Evolutionary conservation across 2,329 filamentous ascomycete species (phyloP).

Genomic region (Pseudogymnoascus verrucosus): DNA sequence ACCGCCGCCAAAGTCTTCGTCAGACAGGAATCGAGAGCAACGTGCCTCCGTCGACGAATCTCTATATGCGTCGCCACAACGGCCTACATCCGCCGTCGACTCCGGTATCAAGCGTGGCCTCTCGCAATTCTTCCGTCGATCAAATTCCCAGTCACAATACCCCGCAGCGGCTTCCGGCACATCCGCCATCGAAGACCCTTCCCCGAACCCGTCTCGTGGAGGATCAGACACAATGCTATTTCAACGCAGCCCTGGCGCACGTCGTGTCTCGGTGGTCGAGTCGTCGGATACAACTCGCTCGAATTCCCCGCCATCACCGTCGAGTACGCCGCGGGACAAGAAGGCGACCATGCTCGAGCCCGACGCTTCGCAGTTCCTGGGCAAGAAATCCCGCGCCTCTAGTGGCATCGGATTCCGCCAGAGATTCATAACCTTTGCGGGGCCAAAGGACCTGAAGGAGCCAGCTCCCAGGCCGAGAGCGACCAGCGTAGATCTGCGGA

Average conservation of each 20-base stretch:
- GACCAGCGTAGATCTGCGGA: constrained; percentile 23
- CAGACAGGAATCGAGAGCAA: neutral
- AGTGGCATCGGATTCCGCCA: constrained; percentile 23
- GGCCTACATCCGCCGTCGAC: neutral
- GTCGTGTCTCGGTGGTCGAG: constrained; percentile 40
- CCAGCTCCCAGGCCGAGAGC: constrained; percentile 16
- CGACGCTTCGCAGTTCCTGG: constrained; percentile 29
- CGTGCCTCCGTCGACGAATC: neutral
- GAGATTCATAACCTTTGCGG: constrained; percentile 17
- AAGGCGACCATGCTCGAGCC: constrained; percentile 15
- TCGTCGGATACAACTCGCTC: constrained; percentile 40
- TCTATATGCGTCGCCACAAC: neutral
- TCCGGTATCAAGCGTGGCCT: constrained; percentile 5
- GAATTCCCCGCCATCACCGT: constrained; percentile 44
- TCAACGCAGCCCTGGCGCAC: constrained; percentile 24
- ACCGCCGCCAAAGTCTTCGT: constrained; percentile 16
- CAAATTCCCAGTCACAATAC: neutral
- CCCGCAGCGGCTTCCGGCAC: neutral
- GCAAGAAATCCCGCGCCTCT: constrained; percentile 38
- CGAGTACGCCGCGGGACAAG: constrained; percentile 17
- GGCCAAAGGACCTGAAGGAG: constrained; percentile 13
- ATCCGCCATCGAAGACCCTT: neutral
- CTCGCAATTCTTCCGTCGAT: constrained; percentile 34
- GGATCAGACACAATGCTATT: constrained; percentile 24
- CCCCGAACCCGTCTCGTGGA: constrained; percentile 12